Conservation (phyloP, 2,329 filamentous ascomycete species). For the Alternaria triticimaculans region DNA sequence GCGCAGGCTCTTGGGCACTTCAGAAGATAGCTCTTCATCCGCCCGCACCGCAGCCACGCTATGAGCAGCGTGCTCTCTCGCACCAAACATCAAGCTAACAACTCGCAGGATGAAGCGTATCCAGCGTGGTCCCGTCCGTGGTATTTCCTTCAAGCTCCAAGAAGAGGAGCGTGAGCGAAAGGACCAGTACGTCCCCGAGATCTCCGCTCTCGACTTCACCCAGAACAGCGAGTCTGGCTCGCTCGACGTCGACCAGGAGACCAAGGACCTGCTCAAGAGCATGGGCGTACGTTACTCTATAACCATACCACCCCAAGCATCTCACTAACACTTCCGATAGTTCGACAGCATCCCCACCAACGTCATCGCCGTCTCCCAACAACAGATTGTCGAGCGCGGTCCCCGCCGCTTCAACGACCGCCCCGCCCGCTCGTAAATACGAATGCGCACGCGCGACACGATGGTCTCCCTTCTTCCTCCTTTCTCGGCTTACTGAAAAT, state of each 20-base stretch:
- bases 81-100: conserved; percentile 10
- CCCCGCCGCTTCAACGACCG: conserved; percentile 80
- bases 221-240: conserved; percentile 92
- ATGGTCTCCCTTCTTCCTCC: conserved; percentile 26
- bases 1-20: neutral
- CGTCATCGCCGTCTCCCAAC: conserved; percentile 87
- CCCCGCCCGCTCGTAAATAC: conserved; percentile 44
- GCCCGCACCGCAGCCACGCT: neutral
- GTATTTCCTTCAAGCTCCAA: conserved; percentile 99
- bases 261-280: conserved; percentile 99
- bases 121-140: conserved; percentile 97
- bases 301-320: neutral
- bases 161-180: conserved; percentile 99
- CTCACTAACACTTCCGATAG: conserved; percentile 56
- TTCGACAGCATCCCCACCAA: conserved; percentile 98
- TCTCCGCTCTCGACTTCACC: conserved; percentile 97
- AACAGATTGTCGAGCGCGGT: conserved; percentile 82
- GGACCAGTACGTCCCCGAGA: conserved; percentile 99
- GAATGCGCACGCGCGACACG: conserved; percentile 56
- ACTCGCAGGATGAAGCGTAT: conserved; percentile 93
- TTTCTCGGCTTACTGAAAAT: conserved; percentile 45
- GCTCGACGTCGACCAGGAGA: conserved; percentile 95
- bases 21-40: neutral
- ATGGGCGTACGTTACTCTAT: conserved; percentile 79
- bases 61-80: neutral